phyloP scores from a whole-genome alignment of 108 stramenopile genomes.

The Conticribra guillardii region DNA sequence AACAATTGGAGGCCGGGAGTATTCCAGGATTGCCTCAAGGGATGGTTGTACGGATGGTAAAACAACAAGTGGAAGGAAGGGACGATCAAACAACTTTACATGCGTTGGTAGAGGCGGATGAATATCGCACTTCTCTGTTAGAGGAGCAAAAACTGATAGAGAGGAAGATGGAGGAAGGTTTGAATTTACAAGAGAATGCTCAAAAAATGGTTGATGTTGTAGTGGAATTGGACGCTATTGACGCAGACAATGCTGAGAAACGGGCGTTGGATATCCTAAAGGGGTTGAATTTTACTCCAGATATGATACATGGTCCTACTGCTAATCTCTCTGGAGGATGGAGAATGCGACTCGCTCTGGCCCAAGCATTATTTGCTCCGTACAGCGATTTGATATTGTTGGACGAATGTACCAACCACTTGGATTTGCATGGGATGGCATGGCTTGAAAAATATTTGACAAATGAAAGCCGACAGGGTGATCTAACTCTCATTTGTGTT shows the following conservation, averaged over 20 bases:
- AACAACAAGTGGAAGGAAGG: conserved; percentile 86
- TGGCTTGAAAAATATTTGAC: conserved; percentile 87
- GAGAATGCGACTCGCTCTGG: conserved; percentile 93
- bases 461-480: conserved; percentile 27
- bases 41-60: conserved; percentile 72
- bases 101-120: conserved; percentile 71
- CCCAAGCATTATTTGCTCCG: conserved; percentile 70
- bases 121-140: conserved; percentile 58
- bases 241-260: conserved; percentile 73
- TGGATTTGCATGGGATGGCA: conserved; percentile 85
- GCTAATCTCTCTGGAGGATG: conserved; percentile 88
- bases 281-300: conserved; percentile 65
- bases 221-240: conserved; percentile 75
- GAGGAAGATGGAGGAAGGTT: conserved; percentile 52
- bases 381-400: conserved; percentile 84
- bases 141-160: conserved; percentile 67
- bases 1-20: conserved; percentile 63
- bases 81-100: conserved; percentile 72
- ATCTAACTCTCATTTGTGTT: conserved; percentile 77
- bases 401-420: conserved; percentile 94
- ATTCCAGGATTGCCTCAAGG: conserved; percentile 85
- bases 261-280: conserved; percentile 64
- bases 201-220: conserved; percentile 69
- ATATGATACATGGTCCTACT: conserved; percentile 74
- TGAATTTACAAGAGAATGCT: conserved; percentile 51